Evolutionary conservation across 75 land plant species (phyloP), one percentile per base, ranked within the genome.

Genomic region (Pinus albicaulis): DNA sequence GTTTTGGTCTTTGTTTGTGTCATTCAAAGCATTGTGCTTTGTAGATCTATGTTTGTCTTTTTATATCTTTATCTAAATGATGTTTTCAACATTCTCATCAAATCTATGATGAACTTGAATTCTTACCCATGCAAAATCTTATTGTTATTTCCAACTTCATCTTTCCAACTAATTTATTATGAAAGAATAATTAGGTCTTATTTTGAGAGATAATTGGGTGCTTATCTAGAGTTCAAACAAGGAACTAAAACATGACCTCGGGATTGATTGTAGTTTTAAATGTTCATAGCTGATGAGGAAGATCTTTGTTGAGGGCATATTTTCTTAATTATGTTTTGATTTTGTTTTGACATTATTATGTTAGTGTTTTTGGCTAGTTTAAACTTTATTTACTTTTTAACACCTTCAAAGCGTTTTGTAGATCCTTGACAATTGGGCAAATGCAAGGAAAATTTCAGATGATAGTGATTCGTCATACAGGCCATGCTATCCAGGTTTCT

Each of bases 361-460:
- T 19, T 59, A 19, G 20, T 53, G 22, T 8, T 68, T 38, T 41
- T 2, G 26, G 24, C 41, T 8, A 68, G 34, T 68, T 8, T n/a
- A n/a, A n/a, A n/a, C n/a, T n/a, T n/a, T 1, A 34, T 68, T 3
- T 68, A 41, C 20, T 68, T 15, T 36, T 68, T 68, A 19, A 41
- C 19, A 17, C 14, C 71, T 41, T 68, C 10, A 22, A 64, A 20
- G 41, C 8, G 3, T 41, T n/a, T 63, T 7, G 72, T 86, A 97
- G 99, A 84, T 15, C 87, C 41, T 87, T 97, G 60, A 97, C 99
- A 19, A 97, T 97, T 72, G 99, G 99, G 34, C 99, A 97, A 83
- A 97, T 97, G 99, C 99, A 97, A 91, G 99, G 99, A 2, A 97
- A 97, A 82, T 97, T 97, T 85, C 99, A 97, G 77, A 90, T 97